Evolutionary conservation across 768 basidiomycete genomes (phyloP).

Genomic region (Terana coerulea): DNA sequence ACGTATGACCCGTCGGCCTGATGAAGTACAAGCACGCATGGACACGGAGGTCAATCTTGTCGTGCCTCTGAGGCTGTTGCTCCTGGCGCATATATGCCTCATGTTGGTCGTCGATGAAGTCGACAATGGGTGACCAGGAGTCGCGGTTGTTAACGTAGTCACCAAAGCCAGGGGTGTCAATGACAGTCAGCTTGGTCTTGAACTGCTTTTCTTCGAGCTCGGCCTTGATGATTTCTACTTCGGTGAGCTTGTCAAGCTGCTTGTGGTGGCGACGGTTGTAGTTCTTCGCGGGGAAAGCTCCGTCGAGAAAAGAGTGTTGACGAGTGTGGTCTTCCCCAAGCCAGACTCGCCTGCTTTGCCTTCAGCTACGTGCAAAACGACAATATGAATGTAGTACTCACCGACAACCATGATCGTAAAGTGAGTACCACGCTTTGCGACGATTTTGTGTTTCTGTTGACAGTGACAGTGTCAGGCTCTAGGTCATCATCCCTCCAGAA

Average conservation of each 20-base stretch:
- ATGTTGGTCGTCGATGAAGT: slow-evolving; percentile 96
- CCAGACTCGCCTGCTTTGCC: slow-evolving; percentile 81
- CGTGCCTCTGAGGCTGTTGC: slow-evolving; percentile 93
- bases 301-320: slow-evolving; percentile 98
- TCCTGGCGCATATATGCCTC: slow-evolving; percentile 97
- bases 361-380: neutral
- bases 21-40: slow-evolving; percentile 98
- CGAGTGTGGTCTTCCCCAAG: slow-evolving; percentile 93
- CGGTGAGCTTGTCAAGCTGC: slow-evolving; percentile 97
- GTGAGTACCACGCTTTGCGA: slow-evolving; percentile 94
- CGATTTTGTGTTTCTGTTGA: slow-evolving; percentile 93
- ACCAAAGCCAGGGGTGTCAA: slow-evolving; percentile 98
- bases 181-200: slow-evolving; percentile 98
- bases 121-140: slow-evolving; percentile 97
- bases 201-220: slow-evolving; percentile 99
- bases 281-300: slow-evolving; percentile 90
- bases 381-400: slow-evolving; percentile 35
- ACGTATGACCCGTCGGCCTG: slow-evolving; percentile 95
- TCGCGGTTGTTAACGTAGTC: slow-evolving; percentile 99
- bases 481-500: no score
- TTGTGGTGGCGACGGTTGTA: slow-evolving; percentile 87
- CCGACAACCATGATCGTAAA: slow-evolving; percentile 99
- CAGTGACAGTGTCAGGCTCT: no score
- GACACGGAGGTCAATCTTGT: slow-evolving; percentile 93
- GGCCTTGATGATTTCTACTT: slow-evolving; percentile 99